Conservation (phyloP, 176 grass and related monocot species). For the Carex littledalei region DNA sequence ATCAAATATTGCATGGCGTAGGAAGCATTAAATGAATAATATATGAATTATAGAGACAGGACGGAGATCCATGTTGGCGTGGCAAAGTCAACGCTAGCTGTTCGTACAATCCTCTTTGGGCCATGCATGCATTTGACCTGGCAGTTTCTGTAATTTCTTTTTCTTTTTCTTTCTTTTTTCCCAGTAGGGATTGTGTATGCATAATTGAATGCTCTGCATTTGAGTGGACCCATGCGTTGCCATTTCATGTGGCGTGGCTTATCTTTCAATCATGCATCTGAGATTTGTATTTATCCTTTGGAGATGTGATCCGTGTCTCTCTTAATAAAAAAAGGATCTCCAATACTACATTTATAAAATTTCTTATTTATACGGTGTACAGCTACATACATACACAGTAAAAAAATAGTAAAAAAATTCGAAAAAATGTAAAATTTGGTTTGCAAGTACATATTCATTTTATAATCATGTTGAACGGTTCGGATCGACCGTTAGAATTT, state of each 20-base stretch:
- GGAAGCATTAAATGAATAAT: slow-evolving; percentile 11
- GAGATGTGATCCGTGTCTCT: neutral
- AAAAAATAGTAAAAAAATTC: too few relatives aligned
- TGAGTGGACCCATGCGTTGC: neutral
- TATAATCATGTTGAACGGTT: too few relatives aligned
- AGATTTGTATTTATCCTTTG: neutral
- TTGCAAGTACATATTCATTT: too few relatives aligned
- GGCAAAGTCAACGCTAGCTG: neutral
- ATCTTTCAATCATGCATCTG: neutral
- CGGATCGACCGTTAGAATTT: too few relatives aligned
- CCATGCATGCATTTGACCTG: slow-evolving; percentile 7
- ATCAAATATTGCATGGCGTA: slow-evolving; percentile 15
- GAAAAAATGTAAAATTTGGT: too few relatives aligned
- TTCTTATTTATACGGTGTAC: neutral
- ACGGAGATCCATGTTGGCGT: neutral
- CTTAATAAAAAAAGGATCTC: neutral
- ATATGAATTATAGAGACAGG: neutral
- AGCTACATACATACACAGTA: too few relatives aligned
- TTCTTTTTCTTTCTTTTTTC: neutral
- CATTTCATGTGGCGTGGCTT: slow-evolving; percentile 4
- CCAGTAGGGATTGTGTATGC: neutral
- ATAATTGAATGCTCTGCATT: neutral
- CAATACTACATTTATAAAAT: neutral
- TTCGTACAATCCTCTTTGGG: neutral
- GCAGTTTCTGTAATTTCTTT: neutral